Evolutionary conservation across 345 rosid genomes (phyloP), one percentile per base, ranked within the genome.

Genomic region (Gynandropsis gynandra): DNA sequence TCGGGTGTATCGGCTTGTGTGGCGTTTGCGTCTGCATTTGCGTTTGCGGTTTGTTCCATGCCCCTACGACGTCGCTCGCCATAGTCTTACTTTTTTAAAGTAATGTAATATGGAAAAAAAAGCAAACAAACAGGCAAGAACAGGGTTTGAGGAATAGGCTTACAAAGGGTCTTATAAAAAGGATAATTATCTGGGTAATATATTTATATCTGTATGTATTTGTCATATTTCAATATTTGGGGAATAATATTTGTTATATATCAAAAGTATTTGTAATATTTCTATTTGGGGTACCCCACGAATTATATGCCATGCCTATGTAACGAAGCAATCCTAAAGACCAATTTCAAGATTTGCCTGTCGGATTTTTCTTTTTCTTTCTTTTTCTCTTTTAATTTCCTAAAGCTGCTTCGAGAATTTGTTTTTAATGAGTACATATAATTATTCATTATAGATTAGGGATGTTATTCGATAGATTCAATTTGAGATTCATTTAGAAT

Each of bases 1-100:
- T 36, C 67, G 41, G 70, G 56, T 69, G 89, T 58, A 43, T 10
- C 5, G 71, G 71, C 40, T 61, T 53, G 2, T 59, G 71, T 1
- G 56, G 61, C 18, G 63, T 44, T 16, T 27, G 58, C 39, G 45
- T 42, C 13, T 61, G 41, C 16, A 46, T 52, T 16, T 54, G 54
- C 43, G 69, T 56, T n/a, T 17, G 63, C 37, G 48, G 63, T 56
- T 3, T 58, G 64, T 65, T 58, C 70, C 70, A 65, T 7, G 59
- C 13, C 46, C 46, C 64, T 19, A 52, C 49, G 58, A 50, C 52
- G 48, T 36, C 52, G 50, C 14, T 52, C 13, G 70, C 20, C 21
- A 65, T 31, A 63, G 58, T 64, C 18, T 64, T 19, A 7, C 29
- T 24, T 24, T 24, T 24, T 2, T 24, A 5, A 2, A 2, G 29